These are phyloP conservation scores for Macrophomina phaseolina DNA, from an alignment of 2,329 filamentous ascomycete genomes.

Conservation along the genomic window DNA sequence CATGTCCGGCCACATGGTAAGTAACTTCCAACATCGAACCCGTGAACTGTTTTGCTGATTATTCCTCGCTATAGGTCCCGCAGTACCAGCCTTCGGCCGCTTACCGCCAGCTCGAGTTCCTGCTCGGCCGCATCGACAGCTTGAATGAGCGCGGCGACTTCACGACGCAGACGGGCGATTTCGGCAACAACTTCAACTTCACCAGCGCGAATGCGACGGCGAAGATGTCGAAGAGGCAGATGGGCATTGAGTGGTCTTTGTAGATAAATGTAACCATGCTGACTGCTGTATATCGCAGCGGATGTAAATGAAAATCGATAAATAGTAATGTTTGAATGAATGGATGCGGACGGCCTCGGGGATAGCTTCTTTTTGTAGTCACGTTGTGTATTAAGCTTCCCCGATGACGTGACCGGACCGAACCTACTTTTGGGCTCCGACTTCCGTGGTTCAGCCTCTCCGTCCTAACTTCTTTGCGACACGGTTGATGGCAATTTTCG, in stretches of 20 bases:
- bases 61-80: slow-evolving; percentile 38
- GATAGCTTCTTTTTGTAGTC: background rate
- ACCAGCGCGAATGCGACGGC: slow-evolving; percentile 9
- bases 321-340: no score
- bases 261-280: background rate
- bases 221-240: slow-evolving; percentile 15
- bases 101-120: slow-evolving; percentile 75
- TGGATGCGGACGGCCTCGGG: background rate
- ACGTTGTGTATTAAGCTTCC: background rate
- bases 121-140: slow-evolving; percentile 71
- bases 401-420: slow-evolving; percentile 3
- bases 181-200: slow-evolving; percentile 21
- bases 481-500: background rate
- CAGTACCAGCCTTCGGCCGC: slow-evolving; percentile 72
- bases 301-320: no score
- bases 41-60: no score
- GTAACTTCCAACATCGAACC: background rate
- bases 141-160: slow-evolving; percentile 47
- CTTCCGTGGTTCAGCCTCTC: background rate
- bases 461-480: background rate
- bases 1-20: slow-evolving; percentile 69
- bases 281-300: background rate
- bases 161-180: slow-evolving; percentile 28
- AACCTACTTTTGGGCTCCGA: background rate
- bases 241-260: slow-evolving; percentile 14